These are phyloP conservation scores for Pyrus pyrifolia DNA, from an alignment of 306 rosid genomes.

Conservation along the genomic window DNA sequence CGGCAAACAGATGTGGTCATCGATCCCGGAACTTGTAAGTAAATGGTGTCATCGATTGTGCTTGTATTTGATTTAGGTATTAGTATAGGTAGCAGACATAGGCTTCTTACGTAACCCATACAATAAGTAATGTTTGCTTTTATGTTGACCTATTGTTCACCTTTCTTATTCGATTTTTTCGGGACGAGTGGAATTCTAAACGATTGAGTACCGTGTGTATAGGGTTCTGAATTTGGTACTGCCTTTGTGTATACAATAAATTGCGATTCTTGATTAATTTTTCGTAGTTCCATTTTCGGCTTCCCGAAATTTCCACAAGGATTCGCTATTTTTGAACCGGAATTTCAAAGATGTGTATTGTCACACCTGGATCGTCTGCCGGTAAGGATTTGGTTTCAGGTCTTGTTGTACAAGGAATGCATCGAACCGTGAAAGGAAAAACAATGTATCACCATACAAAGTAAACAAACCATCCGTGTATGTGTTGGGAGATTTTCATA, in stretches of 20 bases:
- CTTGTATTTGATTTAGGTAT: conserved; percentile 22
- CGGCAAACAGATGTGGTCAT: conserved; percentile 3
- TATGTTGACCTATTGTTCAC: neutral
- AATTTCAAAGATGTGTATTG: neutral
- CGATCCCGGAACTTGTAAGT: conserved; percentile 29
- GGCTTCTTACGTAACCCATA: neutral
- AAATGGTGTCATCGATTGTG: conserved; percentile 20
- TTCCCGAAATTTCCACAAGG: neutral
- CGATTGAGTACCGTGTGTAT: neutral
- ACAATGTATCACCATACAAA: neutral
- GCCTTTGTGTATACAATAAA: conserved; percentile 33
- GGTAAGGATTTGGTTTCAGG: neutral
- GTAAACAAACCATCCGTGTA: neutral
- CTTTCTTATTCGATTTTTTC: neutral
- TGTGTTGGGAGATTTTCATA: neutral
- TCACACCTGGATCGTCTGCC: neutral
- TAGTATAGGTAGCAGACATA: conserved; percentile 29
- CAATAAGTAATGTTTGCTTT: neutral
- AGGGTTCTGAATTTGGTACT: neutral
- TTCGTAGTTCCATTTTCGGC: neutral
- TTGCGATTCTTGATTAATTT: neutral
- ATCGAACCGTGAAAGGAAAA: neutral
- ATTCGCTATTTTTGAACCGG: neutral
- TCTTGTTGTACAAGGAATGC: neutral
- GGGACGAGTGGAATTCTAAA: neutral